Evolutionary conservation across 208 protist genomes (phyloP).

Genomic region (Trypanosoma lewisi): DNA sequence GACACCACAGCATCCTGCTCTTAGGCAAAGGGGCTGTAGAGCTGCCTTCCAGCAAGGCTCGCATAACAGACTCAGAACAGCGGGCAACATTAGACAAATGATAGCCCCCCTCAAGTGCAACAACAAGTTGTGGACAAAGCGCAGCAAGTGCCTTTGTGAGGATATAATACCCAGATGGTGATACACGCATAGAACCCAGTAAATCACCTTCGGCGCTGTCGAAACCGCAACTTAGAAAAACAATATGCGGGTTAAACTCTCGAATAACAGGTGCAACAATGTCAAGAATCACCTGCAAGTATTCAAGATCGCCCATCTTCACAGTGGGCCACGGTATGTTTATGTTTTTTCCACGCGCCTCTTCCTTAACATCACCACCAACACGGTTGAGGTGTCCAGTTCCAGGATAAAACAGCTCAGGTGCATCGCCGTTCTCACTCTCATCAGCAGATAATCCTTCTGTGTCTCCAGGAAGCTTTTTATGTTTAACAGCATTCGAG

Average conservation of each 20-base stretch:
- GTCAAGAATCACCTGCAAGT: constrained; percentile 88
- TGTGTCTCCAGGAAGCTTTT: constrained; percentile 42
- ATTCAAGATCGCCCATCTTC: constrained; percentile 93
- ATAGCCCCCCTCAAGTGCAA: constrained; percentile 91
- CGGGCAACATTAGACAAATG: constrained; percentile 78
- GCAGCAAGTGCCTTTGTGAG: constrained; percentile 66
- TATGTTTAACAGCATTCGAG: neutral
- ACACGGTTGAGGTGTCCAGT: constrained; percentile 76
- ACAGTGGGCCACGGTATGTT: constrained; percentile 92
- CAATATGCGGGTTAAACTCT: constrained; percentile 91
- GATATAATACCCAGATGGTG: constrained; percentile 71
- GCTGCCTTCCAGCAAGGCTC: constrained; percentile 59
- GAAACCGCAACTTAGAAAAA: constrained; percentile 95
- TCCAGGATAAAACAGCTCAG: constrained; percentile 90
- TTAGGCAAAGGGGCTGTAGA: constrained; percentile 29
- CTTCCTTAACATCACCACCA: constrained; percentile 43
- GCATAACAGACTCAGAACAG: constrained; percentile 79
- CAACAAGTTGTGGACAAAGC: constrained; percentile 57
- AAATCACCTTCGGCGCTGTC: constrained; percentile 93
- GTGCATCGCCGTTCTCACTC: constrained; percentile 10
- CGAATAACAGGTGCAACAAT: constrained; percentile 89
- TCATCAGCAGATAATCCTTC: constrained; percentile 59
- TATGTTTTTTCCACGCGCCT: constrained; percentile 88
- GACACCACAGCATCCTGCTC: constrained; percentile 58
- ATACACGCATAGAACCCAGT: constrained; percentile 87